A percentile compares a stretch with the other conserved stretches of the same genome.
These are phyloP conservation scores for Nemania sp. DNA, from an alignment of 2,329 filamentous ascomycete species.

Conservation along the genomic window DNA sequence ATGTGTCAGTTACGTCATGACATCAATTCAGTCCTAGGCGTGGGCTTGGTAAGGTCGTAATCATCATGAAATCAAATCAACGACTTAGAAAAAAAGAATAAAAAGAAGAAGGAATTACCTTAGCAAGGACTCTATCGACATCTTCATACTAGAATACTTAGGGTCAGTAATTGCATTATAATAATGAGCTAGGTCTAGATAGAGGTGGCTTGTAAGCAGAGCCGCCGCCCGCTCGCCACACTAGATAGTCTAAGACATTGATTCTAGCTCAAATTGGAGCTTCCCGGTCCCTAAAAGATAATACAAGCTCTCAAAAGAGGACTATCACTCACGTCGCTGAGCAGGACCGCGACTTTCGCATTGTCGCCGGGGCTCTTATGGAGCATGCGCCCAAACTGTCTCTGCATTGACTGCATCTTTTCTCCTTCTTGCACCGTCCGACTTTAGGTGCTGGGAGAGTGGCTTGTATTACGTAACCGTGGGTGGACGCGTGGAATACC, in stretches of 20 bases:
- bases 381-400: constrained; percentile 79
- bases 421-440: constrained; percentile 9
- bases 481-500: background rate
- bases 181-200: background rate
- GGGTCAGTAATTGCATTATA: constrained; percentile 14
- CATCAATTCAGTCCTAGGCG: constrained; percentile 1
- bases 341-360: constrained; percentile 77
- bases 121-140: constrained; percentile 78
- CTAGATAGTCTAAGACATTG: background rate
- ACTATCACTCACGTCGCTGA: constrained; percentile 66
- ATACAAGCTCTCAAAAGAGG: background rate
- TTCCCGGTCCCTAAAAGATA: background rate
- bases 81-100: background rate
- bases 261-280: background rate
- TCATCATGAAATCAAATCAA: too few relatives aligned
- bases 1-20: constrained; percentile 31
- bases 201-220: background rate
- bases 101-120: constrained; percentile 65
- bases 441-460: background rate
- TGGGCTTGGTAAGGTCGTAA: constrained; percentile 16
- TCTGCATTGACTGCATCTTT: constrained; percentile 77
- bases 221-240: background rate
- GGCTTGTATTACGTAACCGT: constrained; percentile 3
- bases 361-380: constrained; percentile 78
- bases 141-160: constrained; percentile 70